A percentile compares a stretch with the other conserved stretches of the same genome.
Conservation (phyloP, 768 basidiomycete species). For the Nidularia sp. region DNA sequence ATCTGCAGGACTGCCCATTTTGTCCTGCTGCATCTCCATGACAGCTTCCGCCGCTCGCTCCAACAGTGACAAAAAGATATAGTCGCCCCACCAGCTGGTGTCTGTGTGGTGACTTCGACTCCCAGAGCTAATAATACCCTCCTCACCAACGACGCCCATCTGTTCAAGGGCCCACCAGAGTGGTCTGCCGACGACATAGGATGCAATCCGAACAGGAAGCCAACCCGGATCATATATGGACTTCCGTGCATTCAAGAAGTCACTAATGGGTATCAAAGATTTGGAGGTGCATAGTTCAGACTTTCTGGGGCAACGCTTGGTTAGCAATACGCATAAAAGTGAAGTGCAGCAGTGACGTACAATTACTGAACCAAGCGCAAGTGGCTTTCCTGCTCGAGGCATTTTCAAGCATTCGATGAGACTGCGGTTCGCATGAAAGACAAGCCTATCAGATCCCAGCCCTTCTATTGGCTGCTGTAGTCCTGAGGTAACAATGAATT, state of each 20-base stretch:
- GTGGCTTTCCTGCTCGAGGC: constrained; percentile 71
- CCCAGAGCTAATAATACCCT: constrained; percentile 30
- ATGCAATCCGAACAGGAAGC: constrained; percentile 64
- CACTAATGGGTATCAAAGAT: constrained; percentile 40
- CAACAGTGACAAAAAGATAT: constrained; percentile 62
- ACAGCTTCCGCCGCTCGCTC: constrained; percentile 64
- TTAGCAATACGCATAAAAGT: constrained; percentile 15
- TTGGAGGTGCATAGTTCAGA: constrained; percentile 52
- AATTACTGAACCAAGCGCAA: constrained; percentile 66
- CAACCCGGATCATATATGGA: constrained; percentile 71
- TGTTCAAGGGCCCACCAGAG: constrained; percentile 87
- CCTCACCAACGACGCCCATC: constrained; percentile 68
- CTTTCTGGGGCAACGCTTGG: constrained; percentile 48
- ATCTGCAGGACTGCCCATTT: constrained; percentile 48
- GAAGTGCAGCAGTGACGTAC: constrained; percentile 41
- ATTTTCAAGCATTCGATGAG: constrained; percentile 59
- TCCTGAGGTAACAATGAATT: constrained; percentile 55
- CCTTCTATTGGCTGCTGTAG: constrained; percentile 31
- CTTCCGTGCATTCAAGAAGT: constrained; percentile 51
- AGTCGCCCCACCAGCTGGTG: constrained; percentile 63
- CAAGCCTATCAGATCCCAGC: constrained; percentile 41
- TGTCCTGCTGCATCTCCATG: constrained; percentile 35
- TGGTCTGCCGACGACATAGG: constrained; percentile 71
- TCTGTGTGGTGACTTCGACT: constrained; percentile 27
- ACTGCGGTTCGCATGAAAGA: constrained; percentile 50